Evolutionary conservation across 768 basidiomycete genomes (phyloP), one percentile per base, ranked within the genome.

Genomic region (Podaxis sp.): DNA sequence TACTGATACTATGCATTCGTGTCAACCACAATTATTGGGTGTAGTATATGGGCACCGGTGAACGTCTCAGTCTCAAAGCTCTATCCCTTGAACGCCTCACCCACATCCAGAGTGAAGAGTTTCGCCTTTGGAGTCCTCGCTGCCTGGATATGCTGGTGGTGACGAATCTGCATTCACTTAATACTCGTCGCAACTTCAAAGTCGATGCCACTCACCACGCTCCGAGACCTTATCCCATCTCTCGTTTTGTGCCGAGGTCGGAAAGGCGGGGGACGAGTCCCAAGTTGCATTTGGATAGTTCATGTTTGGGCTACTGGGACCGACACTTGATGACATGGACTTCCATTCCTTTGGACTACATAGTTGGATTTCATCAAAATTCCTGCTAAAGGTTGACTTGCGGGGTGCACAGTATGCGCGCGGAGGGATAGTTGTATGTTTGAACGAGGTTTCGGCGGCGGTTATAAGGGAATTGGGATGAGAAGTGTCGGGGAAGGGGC

Each of bases 381-480:
- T 44, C n/a, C 42, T 44, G 42, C 21, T 18, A 5, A n/a, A 44
- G 5, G 4, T 44, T 16, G 42, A 9, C 14, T 18, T 44, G 14
- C 42, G 14, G n/a, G 35, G 6, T 13, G 57, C 47, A 58, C 36
- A 37, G 23, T 58, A 23, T 3, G 36, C 48, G 47, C 46, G 57
- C 2, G 57, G 25, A 9, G 57, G 57, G 2, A 50, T 16, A 9
- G 35, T 38, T 37, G 66, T 55, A 11, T 50, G 61, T 18, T 66
- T 61, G 61, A 70, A 70, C 1, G 67, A 61, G 1, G 47, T 35
- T 50, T 47, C 58, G 55, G 70, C 65, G 13, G 67, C 65, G 13
- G 66, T 61, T 32, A 70, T 65, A 16, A 70, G 52, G 25, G 73
- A 72, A 25, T 63, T 56, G 53, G 70, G 65, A n/a, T 70, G 61